Evolutionary conservation across 176 grass and related monocot genomes (phyloP), one percentile per base, ranked within the genome.

Genomic region (Puccinellia tenuiflora): DNA sequence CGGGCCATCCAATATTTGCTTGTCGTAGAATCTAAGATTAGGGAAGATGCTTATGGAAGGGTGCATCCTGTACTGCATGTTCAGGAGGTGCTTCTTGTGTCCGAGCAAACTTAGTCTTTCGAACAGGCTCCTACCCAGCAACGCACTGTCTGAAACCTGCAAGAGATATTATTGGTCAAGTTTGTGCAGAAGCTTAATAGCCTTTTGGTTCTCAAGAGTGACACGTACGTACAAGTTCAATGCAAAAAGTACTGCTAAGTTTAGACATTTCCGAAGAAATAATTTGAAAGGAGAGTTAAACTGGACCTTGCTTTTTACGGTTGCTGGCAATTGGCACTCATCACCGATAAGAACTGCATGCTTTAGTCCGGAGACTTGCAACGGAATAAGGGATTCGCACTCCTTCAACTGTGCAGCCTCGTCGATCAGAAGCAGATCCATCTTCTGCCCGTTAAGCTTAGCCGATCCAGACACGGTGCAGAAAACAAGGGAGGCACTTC

Each of bases 31-130:
- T 0, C 39, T 87, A 0, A 73, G 0, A 65, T 90, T 90, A 0
- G 94, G 94, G 75, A 97, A 97, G 11, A 78, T 79, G 56, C 94
- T 91, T 30, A 97, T 97, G 12, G 77, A 90, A 0, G 94, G 94
- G 56, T 91, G 94, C 94, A 93, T 97, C 81, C 88, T 89, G 63
- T 97, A 97, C 67, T 97, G 94, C 55, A 91, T 83, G 47, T 93
- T 91, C 28, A 97, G 66, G 18, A 97, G 88, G 82, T 91, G 81
- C 24, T 97, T 97, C 47, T 80, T 76, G 43, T 93, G 75, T 14
- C 91, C 94, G 2, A 91, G 43, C 50, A 77, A 84, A 83, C 78
- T 90, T 52, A 93, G 31, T 43, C 94, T 89, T 71, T 91, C 89
- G 8, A 97, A 97, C 0, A 93, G 24, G 68, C 91, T 93, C 26